Evolutionary conservation across 805 yeast species (phyloP), one percentile per base, ranked within the genome.

Genomic region (Starmerella ratchasimensis): DNA sequence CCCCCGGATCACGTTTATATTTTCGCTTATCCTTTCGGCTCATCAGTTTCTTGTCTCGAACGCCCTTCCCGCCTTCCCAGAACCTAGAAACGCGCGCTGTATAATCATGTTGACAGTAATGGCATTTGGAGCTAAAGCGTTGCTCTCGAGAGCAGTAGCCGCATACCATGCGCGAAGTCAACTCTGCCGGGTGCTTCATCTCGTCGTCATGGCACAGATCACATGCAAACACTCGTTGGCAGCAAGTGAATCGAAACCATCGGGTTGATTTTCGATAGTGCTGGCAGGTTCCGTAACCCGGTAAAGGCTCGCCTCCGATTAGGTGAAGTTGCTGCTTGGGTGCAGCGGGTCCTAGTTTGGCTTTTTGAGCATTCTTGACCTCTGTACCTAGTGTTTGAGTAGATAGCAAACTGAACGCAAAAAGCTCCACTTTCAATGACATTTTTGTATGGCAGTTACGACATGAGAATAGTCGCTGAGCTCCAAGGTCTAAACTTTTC

Each of bases 41-140:
- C 65, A 63, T 60, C 33, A 46, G 50, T 18, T 46, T 46, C 19
- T 50, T 52, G 38, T 63, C 64, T n/a, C 68, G 54, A 13, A 63
- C 61, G 2, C 68, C 68, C 28, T 47, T 51, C 0, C 68, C 68
- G 17, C 68, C 68, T 42, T 63, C 68, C 68, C 68, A 63, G 47
- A 63, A 64, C 14, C 61, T 57, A 2, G 65, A 47, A 22, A 40
- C 51, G 18, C 57, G 46, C 8, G 48, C 40, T 11, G 56, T 51
- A 35, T 58, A 63, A 28, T 55, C 51, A 34, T 61, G 62, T 9
- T 54, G 50, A 40, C 68, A 63, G 42, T 45, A 57, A 4, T 41
- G 43, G 41, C 67, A 62, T 13, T 51, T 51, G n/a, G 50, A 53
- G 31, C 42, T 32, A 37, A 60, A 59, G 32, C 54, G 52, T 50